Evolutionary conservation across 2,329 filamentous ascomycete species (phyloP), one percentile per base, ranked within the genome.

Genomic region (Ambrosiella cleistominuta): DNA sequence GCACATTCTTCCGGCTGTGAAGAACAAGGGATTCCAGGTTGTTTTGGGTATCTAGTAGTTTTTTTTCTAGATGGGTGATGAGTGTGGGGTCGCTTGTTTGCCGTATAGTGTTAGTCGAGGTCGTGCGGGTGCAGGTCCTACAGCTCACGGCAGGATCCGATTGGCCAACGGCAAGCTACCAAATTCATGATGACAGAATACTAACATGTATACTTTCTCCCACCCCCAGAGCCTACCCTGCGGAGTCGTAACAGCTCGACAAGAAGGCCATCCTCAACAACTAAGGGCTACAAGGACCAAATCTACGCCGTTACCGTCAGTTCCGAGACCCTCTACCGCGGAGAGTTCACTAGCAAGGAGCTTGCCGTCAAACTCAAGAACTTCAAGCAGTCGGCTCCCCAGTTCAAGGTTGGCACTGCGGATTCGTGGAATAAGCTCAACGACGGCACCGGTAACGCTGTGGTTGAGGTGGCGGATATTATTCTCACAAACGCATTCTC

Each of bases 401-500:
- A 67, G 35, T 72, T 81, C 64, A 78, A 75, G 63, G 73, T 85
- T 50, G 83, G 83, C 55, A 85, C 81, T 9, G 83, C 83, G 7
- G 83, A 87, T 69, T 80, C 75, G 66, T 87, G 83, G 83, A 86
- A 86, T 71, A 85, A 83, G 69, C 82, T 75, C 65, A 74, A 77
- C 52, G 82, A 86, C 66, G 82, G 82, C 44, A 85, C 82, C 35
- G 82, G 78, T 44, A 79, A 86, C 67, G 72, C 77, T 12, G 71
- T 86, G 62, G 78, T 86, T 64, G 68, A 69, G 56, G 75, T 75
- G 52, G 77, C 75, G 56, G 80, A 84, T 56, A 78, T 86, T 60
- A 70, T 75, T 59, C 71, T 87, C 61, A 74, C 78, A 66, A 86
- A 87, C 66, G 83, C 80, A 35, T 87, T 87, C 66, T 77, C 80